Base-by-base conservation (phyloP, 1,284 basidiomycete genomes). In the Marasmius tenuissimus region DNA sequence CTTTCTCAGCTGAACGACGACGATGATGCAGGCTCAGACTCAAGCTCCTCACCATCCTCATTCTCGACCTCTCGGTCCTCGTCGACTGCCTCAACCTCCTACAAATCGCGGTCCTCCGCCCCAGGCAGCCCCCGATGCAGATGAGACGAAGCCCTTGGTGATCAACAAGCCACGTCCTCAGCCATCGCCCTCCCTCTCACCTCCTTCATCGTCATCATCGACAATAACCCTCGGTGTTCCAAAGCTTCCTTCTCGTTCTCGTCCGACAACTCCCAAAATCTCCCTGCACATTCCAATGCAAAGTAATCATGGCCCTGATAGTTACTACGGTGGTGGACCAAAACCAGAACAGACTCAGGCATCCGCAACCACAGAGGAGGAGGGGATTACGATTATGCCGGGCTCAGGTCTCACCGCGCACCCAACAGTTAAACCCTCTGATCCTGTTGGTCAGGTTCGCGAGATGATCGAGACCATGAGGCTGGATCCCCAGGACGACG, bases 31-130 rank as follows among this genome's bases (percentile, higher is more conserved):
- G 69, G 70, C 73, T 66, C 27, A 27, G 27, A 2, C 27, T 27
- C 27, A 27, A 27, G 27, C 27, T 27, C 27, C 27, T 27, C 47
- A 74, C 11, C 47, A 57, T 14, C 45, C 53, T 37, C 53, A 60
- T 18, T 33, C 52, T 35, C 81, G 85, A 51, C 87, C 87, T n/a
- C 72, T 80, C 55, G 87, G 87, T n/a, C 87, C 86, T 42, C 82
- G 86, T 47, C 78, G 47, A 75, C 70, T 59, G 80, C 82, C 57
- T 71, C 83, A 0, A 73, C 80, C n/a, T 86, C 85, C 14, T 84
- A 61, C n/a, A 66, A 66, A 64, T 49, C 65, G 55, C 63, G 76
- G 64, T 69, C 76, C 50, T 75, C 65, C 69, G 58, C 72, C 73
- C 37, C 40, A n/a, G 45, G 62, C 66, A 18, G 60, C 71, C 59